Percentiles rank a stretch among this genome's conserved stretches.
These are phyloP conservation scores for Trichosporon ovoides DNA, from an alignment of 1,284 basidiomycete species.

Conservation along the genomic window DNA sequence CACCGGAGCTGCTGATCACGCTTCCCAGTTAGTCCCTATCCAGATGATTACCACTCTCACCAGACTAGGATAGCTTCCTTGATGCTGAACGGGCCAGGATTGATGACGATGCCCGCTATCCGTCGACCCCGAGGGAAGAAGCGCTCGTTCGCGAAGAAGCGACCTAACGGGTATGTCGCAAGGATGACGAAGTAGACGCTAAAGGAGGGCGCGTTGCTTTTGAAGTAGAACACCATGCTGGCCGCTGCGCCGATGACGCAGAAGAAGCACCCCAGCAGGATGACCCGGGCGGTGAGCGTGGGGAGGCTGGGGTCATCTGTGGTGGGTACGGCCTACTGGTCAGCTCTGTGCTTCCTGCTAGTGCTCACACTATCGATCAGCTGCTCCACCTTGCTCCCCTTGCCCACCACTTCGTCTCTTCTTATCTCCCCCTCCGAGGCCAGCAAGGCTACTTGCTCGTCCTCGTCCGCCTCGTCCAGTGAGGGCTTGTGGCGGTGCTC, in stretches of 20 bases:
- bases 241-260: conserved; percentile 54
- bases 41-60: conserved; percentile 17
- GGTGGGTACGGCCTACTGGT: conserved; percentile 51
- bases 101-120: conserved; percentile 46
- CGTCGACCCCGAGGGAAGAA: conserved; percentile 27
- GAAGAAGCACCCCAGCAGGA: conserved; percentile 53
- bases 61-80: conserved; percentile 48
- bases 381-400: conserved; percentile 34
- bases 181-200: conserved; percentile 56
- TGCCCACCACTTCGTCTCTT: conserved; percentile 32
- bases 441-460: conserved; percentile 9
- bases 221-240: conserved; percentile 52
- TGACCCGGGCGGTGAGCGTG: conserved; percentile 53
- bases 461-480: conserved; percentile 11
- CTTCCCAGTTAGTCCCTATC: conserved; percentile 28
- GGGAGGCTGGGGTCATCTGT: conserved; percentile 54
- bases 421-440: conserved; percentile 1
- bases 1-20: conserved; percentile 51
- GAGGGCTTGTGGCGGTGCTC: not conserved
- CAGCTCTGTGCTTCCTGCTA: not conserved
- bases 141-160: conserved; percentile 41
- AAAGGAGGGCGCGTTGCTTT: conserved; percentile 52
- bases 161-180: conserved; percentile 51
- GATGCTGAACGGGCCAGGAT: conserved; percentile 53
- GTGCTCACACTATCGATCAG: conserved; percentile 36